Evolutionary conservation across 345 rosid species (phyloP).

Genomic region (Linum tenue): DNA sequence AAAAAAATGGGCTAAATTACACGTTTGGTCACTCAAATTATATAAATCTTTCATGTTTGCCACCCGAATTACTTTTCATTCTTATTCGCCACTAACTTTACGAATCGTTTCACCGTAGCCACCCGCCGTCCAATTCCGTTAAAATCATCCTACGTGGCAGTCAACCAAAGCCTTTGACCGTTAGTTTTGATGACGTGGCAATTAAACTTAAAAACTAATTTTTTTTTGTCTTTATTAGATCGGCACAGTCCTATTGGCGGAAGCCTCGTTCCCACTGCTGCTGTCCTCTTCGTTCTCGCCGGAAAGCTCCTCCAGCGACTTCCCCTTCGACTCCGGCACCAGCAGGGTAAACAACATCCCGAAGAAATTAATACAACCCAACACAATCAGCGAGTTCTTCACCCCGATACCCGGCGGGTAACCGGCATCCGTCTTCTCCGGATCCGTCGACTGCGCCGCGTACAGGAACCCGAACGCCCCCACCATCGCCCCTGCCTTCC

Average conservation of each 20-base stretch:
- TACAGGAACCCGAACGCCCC: conserved; percentile 7
- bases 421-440: conserved; percentile 1
- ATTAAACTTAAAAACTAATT: too few relatives aligned
- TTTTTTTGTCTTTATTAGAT: neutral
- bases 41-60: too few relatives aligned
- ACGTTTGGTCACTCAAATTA: too few relatives aligned
- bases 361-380: conserved; percentile 1
- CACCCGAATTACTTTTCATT: too few relatives aligned
- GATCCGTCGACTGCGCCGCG: conserved; percentile 1
- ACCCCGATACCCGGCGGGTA: conserved; percentile 2
- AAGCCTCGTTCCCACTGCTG: neutral
- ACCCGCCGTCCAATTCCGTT: too few relatives aligned
- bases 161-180: too few relatives aligned
- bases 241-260: neutral
- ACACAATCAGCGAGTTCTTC: conserved; percentile 1
- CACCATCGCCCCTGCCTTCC: conserved; percentile 5
- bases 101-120: too few relatives aligned
- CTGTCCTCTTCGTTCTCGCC: conserved; percentile 3
- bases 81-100: too few relatives aligned
- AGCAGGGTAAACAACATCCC: conserved; percentile 4
- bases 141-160: too few relatives aligned
- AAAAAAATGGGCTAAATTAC: too few relatives aligned
- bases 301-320: conserved; percentile 3
- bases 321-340: conserved; percentile 6
- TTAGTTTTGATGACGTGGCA: too few relatives aligned